Percentiles rank a stretch among this genome's conserved stretches.
Evolutionary conservation across 768 basidiomycete genomes (phyloP).

Genomic region (Strobilomyces echinocephalus): DNA sequence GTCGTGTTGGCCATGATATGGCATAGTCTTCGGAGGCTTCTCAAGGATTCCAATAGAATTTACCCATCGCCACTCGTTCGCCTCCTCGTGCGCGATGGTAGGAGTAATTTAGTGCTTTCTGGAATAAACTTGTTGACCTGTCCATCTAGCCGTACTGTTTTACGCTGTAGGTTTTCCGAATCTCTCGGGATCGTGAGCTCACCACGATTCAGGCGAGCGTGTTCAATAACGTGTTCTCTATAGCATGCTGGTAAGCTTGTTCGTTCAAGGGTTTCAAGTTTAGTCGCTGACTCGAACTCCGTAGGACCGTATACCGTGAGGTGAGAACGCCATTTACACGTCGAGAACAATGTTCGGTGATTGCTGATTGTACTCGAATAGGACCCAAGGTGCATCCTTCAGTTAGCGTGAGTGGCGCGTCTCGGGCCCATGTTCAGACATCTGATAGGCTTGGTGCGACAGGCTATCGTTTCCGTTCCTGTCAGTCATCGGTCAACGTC

Average conservation of each 20-base stretch:
- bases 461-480: conserved; percentile 15
- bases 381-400: conserved; percentile 11
- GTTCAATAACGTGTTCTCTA: conserved; percentile 2
- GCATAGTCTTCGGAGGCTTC: not conserved
- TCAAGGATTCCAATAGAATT: not conserved
- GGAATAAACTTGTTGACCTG: not conserved
- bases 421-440: too few species aligned
- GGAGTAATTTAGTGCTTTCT: not conserved
- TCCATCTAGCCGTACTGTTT: conserved; percentile 4
- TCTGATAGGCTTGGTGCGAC: not conserved
- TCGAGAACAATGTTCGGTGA: not conserved
- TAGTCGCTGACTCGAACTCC: not conserved
- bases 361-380: not conserved
- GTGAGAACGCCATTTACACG: conserved; percentile 2
- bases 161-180: not conserved
- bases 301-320: conserved; percentile 1
- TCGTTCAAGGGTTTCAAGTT: not conserved
- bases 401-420: not conserved
- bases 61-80: conserved; percentile 5
- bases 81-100: conserved; percentile 9
- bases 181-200: not conserved
- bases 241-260: conserved; percentile 10
- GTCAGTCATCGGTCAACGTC: conserved; percentile 15
- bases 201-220: not conserved
- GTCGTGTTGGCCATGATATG: not conserved